Percentiles rank a stretch among this genome's conserved stretches.
Conservation (phyloP, 1,139 yeast genomes). For the Zygosaccharomyces sapae region DNA sequence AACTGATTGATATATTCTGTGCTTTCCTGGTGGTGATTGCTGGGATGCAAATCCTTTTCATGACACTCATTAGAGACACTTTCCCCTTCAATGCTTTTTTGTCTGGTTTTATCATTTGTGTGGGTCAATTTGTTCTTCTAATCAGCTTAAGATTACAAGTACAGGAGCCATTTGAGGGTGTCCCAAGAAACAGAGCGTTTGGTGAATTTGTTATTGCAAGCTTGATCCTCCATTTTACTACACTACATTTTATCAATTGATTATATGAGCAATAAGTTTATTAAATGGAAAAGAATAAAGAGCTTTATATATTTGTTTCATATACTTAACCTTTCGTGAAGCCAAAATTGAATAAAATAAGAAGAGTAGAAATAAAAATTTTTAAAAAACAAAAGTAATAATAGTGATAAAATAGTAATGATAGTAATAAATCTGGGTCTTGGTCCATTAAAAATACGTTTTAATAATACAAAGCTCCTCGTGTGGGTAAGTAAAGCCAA, state of each 20-base stretch:
- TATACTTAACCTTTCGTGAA: background rate
- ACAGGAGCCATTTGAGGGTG: constrained; percentile 45
- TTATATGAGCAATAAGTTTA: background rate
- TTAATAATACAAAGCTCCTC: constrained; percentile 4
- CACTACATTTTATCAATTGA: constrained; percentile 84
- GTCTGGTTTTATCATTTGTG: constrained; percentile 88
- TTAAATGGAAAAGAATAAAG: background rate
- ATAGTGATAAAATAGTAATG: background rate
- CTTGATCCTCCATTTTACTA: constrained; percentile 81
- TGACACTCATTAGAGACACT: constrained; percentile 65
- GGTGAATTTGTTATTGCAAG: constrained; percentile 89
- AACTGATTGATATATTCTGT: constrained; percentile 74
- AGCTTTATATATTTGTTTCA: constrained; percentile 2
- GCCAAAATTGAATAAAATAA: background rate
- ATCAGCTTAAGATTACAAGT: constrained; percentile 75
- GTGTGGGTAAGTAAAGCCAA: background rate
- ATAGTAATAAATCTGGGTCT: background rate
- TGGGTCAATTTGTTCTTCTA: constrained; percentile 90
- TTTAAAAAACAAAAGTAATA: background rate
- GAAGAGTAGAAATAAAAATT: background rate
- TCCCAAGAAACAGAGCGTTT: constrained; percentile 76
- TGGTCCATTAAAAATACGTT: background rate
- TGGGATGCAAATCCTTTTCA: constrained; percentile 70
- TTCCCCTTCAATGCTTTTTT: constrained; percentile 96
- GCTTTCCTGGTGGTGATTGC: constrained; percentile 73